Conservation (phyloP, 306 rosid species). For the Vigna nakashimae region DNA sequence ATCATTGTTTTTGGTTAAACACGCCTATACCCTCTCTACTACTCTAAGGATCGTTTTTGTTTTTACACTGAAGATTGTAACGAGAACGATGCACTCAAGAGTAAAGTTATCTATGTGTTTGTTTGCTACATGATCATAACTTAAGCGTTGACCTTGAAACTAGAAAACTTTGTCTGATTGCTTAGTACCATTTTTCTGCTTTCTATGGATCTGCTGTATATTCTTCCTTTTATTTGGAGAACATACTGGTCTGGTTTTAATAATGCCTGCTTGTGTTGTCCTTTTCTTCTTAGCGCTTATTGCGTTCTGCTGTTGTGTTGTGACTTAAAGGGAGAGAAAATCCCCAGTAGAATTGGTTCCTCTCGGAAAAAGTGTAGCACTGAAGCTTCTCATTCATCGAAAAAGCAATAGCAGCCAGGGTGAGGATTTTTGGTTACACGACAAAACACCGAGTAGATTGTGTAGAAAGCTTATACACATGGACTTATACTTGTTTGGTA, state of each 20-base stretch:
- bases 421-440: slow-evolving; percentile 38
- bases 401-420: slow-evolving; percentile 41
- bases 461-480: background rate
- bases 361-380: slow-evolving; percentile 36
- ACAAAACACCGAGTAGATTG: slow-evolving; percentile 34
- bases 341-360: slow-evolving; percentile 20
- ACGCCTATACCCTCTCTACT: too few species aligned
- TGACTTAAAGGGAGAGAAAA: background rate
- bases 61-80: too few species aligned
- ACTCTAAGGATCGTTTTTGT: too few species aligned
- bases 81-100: slow-evolving; percentile 33
- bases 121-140: slow-evolving; percentile 32
- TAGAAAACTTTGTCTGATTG: slow-evolving; percentile 42
- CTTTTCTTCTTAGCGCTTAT: slow-evolving; percentile 36
- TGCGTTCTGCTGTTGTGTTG: background rate
- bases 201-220: slow-evolving; percentile 5
- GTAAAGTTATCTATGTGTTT: slow-evolving; percentile 41
- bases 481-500: background rate
- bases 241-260: slow-evolving; percentile 40
- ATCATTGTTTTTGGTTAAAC: too few species aligned
- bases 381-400: slow-evolving; percentile 28
- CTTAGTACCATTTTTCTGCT: slow-evolving; percentile 11
- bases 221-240: slow-evolving; percentile 22
- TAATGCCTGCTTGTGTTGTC: slow-evolving; percentile 43
- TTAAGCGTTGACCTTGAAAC: slow-evolving; percentile 61